These are phyloP conservation scores for Globomyces sp. DNA, from an alignment of 371 early-diverging fungal species.

Conservation along the genomic window DNA sequence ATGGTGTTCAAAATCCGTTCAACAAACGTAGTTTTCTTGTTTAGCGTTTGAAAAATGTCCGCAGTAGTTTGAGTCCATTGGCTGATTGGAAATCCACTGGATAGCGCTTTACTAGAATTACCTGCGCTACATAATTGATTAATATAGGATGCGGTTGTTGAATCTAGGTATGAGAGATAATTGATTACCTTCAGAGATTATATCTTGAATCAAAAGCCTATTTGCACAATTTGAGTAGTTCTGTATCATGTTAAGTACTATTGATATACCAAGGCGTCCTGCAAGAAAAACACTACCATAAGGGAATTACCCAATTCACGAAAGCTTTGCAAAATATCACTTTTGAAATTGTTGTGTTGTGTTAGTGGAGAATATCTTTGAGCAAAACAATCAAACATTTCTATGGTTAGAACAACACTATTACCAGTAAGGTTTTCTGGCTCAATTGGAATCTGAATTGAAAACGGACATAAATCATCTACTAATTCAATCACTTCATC, in stretches of 20 bases:
- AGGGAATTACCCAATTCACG: slow-evolving; percentile 49
- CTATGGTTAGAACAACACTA: slow-evolving; percentile 1
- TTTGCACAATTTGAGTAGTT: too few relatives aligned
- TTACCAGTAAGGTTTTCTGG: not conserved
- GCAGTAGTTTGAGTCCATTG: slow-evolving; percentile 15
- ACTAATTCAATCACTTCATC: slow-evolving; percentile 8
- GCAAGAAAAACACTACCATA: slow-evolving; percentile 28
- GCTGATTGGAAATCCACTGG: not conserved
- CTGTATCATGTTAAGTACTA: not conserved
- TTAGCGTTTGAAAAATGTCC: not conserved
- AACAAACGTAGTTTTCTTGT: slow-evolving; percentile 12
- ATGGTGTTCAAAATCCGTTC: not conserved
- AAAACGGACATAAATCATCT: not conserved
- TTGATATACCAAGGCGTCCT: slow-evolving; percentile 34
- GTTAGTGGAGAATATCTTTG: slow-evolving; percentile 34
- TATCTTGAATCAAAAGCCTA: slow-evolving; percentile 8
- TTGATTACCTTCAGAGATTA: slow-evolving; percentile 8
- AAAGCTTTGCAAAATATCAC: slow-evolving; percentile 47
- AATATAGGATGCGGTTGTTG: not conserved
- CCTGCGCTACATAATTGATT: slow-evolving; percentile 11
- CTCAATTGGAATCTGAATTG: not conserved
- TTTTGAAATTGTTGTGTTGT: slow-evolving; percentile 35
- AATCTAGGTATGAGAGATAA: not conserved
- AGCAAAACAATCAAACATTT: slow-evolving; percentile 29
- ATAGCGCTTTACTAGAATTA: not conserved